These are phyloP conservation scores for Xylariaceae sp. DNA, from an alignment of 2,329 filamentous ascomycete species.

Conservation along the genomic window DNA sequence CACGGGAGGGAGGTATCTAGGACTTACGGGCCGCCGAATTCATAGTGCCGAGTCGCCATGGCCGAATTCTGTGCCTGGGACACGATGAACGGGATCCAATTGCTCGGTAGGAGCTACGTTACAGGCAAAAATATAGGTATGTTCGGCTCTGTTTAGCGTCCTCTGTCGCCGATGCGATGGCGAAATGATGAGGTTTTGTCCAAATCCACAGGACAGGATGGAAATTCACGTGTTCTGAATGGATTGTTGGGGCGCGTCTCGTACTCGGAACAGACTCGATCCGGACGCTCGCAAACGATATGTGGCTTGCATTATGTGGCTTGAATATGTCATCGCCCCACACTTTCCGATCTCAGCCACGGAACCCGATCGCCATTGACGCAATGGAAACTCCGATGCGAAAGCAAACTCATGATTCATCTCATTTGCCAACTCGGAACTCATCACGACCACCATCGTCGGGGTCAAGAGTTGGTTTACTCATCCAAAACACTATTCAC, in stretches of 20 bases:
- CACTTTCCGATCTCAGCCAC: too few relatives aligned
- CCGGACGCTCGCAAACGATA: too few relatives aligned
- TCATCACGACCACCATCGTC: too few relatives aligned
- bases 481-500: too few relatives aligned
- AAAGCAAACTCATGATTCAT: too few relatives aligned
- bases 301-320: too few relatives aligned
- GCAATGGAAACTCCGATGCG: too few relatives aligned
- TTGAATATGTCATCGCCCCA: too few relatives aligned
- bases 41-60: constrained; percentile 18
- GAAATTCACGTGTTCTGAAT: neutral
- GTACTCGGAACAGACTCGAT: neutral
- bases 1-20: neutral
- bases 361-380: too few relatives aligned
- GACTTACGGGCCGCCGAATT: constrained; percentile 26
- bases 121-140: neutral
- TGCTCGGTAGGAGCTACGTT: neutral
- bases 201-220: neutral
- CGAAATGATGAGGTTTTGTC: neutral
- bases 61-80: neutral
- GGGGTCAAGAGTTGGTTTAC: too few relatives aligned
- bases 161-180: neutral
- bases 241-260: neutral
- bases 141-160: neutral
- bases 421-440: too few relatives aligned
- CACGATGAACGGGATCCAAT: neutral